phyloP scores from a whole-genome alignment of 2,329 filamentous ascomycete genomes.

The Alternaria longipes region DNA sequence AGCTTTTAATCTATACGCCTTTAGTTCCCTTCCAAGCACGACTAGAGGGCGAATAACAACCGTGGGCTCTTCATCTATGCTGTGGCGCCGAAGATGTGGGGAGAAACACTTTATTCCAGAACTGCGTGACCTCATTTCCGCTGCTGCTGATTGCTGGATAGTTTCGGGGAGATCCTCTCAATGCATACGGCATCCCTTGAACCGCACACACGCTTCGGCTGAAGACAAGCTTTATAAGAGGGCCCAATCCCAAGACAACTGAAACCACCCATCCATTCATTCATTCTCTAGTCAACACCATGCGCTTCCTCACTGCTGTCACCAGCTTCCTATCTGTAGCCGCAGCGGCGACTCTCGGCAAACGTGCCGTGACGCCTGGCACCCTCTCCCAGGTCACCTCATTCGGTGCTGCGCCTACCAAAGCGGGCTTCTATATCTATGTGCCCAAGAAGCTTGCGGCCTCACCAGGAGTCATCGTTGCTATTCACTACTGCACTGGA shows the following conservation, averaged over 20 bases:
- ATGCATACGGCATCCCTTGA: constrained; percentile 13
- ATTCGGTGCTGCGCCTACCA: constrained; percentile 54
- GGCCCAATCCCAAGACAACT: not conserved
- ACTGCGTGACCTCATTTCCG: constrained; percentile 7
- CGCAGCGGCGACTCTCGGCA: constrained; percentile 32
- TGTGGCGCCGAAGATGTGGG: constrained; percentile 15
- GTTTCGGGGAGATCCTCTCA: constrained; percentile 6
- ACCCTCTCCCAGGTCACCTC: constrained; percentile 52
- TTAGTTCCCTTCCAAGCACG: not conserved
- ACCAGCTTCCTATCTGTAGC: constrained; percentile 33
- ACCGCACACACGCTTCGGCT: constrained; percentile 7
- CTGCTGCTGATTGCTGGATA: constrained; percentile 13
- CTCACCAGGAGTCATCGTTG: constrained; percentile 63
- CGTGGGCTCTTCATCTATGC: constrained; percentile 5
- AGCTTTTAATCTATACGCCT: constrained; percentile 15
- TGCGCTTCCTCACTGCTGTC: constrained; percentile 36
- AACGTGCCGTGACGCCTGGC: constrained; percentile 40
- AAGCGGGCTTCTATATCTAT: constrained; percentile 64
- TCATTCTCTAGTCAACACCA: constrained; percentile 14
- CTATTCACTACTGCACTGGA: constrained; percentile 66
- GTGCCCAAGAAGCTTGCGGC: constrained; percentile 56
- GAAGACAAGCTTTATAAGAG: constrained; percentile 13
- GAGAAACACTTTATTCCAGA: constrained; percentile 13
- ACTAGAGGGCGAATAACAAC: not conserved
- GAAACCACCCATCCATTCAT: not conserved